Base-by-base conservation (phyloP, 164 flowering plant species). In the Chimonanthus praecox region DNA sequence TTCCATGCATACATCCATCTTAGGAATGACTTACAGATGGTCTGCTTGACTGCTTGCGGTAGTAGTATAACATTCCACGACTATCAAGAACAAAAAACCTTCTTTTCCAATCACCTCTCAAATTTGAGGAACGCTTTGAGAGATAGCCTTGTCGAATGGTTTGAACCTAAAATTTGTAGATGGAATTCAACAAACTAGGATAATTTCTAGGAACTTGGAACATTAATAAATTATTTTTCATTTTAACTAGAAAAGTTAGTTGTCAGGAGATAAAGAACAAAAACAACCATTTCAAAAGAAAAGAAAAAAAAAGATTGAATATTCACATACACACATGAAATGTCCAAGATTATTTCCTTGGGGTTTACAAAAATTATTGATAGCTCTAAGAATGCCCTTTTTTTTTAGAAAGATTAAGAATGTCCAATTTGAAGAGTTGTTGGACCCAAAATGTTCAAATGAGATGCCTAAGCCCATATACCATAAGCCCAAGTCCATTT, bases 51-150 rank as follows among this genome's bases (percentile, higher is more conserved):
- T 87, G 94, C 83, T 92, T 92, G 70, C 95, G 95, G 79, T 94
- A 92, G 77, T 94, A 94, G 80, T 92, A 94, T 75, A 94, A 75
- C 97, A 91, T 89, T 73, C 98, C 98, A 66, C 97, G 89, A 82
- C 91, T 94, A 81, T 94, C 98, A 76, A 94, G 97, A 79, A 94
- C 92, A 80, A 94, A 94, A 81, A 87, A 94, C 73, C 98, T 87
- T 79, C 97, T 88, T 76, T 94, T 94, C 98, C 97, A 94, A 78
- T 94, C 98, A 82, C 87, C 97, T 77, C 98, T 87, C 83, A 94
- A 79, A 75, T 89, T 94, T 67, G 98, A 92, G 67, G 98, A 94
- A 60, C 97, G 98, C 70, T 94, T 94, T 46, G 92, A 90, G 10
- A 94, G 93, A 81, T 94, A 94, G 69, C 98, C 98, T 87, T 94